Conservation (phyloP, 192 early-diverging fungal species). For the Umbelopsis vinacea region DNA sequence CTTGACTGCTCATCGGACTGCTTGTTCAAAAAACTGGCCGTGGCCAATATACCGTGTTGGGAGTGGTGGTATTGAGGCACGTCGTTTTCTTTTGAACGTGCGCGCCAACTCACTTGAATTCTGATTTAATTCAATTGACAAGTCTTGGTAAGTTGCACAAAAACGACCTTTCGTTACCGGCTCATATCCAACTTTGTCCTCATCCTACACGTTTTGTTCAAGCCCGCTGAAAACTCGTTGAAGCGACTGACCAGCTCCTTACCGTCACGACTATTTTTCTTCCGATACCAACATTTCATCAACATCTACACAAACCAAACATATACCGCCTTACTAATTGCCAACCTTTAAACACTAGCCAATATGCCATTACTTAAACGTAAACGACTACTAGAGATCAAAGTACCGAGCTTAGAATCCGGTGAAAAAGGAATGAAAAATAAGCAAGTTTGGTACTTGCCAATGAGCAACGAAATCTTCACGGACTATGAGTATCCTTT, state of each 20-base stretch:
- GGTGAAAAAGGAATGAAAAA: constrained; percentile 36
- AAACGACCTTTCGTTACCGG: neutral
- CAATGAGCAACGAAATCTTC: constrained; percentile 61
- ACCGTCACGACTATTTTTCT: constrained; percentile 13
- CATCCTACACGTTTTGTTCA: neutral
- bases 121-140: neutral
- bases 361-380: constrained; percentile 42
- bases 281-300: constrained; percentile 9
- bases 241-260: neutral
- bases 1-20: constrained; percentile 20
- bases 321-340: neutral
- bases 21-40: constrained; percentile 1
- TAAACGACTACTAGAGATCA: constrained; percentile 28
- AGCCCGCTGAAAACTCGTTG: neutral
- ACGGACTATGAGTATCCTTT: constrained; percentile 55
- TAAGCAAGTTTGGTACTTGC: constrained; percentile 53
- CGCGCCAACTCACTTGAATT: neutral
- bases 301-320: neutral
- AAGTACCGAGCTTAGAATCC: constrained; percentile 25
- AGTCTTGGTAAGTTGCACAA: neutral
- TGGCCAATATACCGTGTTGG: neutral
- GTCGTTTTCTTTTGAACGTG: neutral
- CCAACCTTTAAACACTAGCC: neutral
- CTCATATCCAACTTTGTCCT: neutral
- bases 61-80: neutral